phyloP scores from a whole-genome alignment of 495 filamentous ascomycete species.

The Trichoderma orchidacearum region DNA sequence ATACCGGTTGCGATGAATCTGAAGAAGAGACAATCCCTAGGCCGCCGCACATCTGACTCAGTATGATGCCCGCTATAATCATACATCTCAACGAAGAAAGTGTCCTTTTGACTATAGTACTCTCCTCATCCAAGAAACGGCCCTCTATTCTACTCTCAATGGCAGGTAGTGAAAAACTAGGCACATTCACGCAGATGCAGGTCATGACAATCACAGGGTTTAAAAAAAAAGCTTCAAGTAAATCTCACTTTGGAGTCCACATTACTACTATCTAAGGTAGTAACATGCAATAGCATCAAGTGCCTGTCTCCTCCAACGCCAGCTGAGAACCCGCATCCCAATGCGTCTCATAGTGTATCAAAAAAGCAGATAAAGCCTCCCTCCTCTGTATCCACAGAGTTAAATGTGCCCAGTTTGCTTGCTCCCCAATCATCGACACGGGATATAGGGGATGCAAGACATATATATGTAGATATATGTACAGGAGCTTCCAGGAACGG shows the following conservation, averaged over 20 bases:
- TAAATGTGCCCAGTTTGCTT: not conserved
- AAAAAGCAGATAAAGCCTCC: constrained; percentile 1
- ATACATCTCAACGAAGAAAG: too few species aligned
- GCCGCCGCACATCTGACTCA: too few species aligned
- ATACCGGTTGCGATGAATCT: too few species aligned
- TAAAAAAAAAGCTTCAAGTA: not conserved
- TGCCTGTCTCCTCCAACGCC: not conserved
- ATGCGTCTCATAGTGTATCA: not conserved
- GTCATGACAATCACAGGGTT: not conserved
- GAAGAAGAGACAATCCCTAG: too few species aligned
- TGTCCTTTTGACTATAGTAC: too few species aligned
- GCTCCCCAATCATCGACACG: not conserved
- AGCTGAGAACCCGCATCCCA: not conserved
- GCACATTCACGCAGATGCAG: too few species aligned
- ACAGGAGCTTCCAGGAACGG: constrained; percentile 2
- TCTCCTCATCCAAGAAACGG: too few species aligned
- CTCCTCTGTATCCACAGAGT: not conserved
- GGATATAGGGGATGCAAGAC: not conserved
- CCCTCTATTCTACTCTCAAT: too few species aligned
- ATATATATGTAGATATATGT: not conserved
- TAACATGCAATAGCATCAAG: not conserved
- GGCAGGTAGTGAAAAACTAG: too few species aligned
- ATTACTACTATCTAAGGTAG: not conserved
- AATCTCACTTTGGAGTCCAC: not conserved
- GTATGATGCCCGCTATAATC: too few species aligned